Conservation (phyloP, 2,329 filamentous ascomycete genomes). For the Colletotrichum navitas region DNA sequence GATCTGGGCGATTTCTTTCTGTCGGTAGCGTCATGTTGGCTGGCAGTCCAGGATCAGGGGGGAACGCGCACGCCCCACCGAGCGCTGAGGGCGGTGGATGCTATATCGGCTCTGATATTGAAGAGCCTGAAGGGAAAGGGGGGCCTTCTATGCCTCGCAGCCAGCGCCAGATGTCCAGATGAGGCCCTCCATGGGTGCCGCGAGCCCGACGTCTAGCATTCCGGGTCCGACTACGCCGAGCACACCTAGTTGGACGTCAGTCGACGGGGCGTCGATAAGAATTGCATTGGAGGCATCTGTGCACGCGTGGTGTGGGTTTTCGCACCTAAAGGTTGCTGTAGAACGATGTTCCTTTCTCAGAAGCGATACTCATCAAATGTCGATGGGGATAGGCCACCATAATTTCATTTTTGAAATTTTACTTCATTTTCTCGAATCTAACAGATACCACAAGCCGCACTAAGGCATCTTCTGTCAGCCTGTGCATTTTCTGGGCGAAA, state of each 20-base stretch:
- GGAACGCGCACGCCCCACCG: no score
- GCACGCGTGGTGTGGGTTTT: background rate
- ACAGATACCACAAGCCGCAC: background rate
- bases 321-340: background rate
- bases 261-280: background rate
- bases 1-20: constrained; percentile 6
- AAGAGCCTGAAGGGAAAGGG: background rate
- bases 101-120: constrained; percentile 13
- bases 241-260: background rate
- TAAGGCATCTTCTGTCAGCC: background rate
- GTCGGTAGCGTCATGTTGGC: background rate
- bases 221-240: background rate
- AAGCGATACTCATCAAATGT: background rate
- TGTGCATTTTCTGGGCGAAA: background rate
- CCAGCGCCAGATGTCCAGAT: constrained; percentile 11
- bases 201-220: constrained; percentile 1
- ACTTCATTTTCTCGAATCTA: background rate
- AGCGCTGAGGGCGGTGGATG: background rate
- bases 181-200: constrained; percentile 16
- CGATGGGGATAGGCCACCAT: background rate
- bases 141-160: background rate
- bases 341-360: no score
- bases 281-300: background rate
- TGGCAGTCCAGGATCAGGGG: background rate
- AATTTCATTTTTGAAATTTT: no score